These are phyloP conservation scores for Chenopodium suecicum DNA, from an alignment of 148 eudicot genomes.

Conservation along the genomic window DNA sequence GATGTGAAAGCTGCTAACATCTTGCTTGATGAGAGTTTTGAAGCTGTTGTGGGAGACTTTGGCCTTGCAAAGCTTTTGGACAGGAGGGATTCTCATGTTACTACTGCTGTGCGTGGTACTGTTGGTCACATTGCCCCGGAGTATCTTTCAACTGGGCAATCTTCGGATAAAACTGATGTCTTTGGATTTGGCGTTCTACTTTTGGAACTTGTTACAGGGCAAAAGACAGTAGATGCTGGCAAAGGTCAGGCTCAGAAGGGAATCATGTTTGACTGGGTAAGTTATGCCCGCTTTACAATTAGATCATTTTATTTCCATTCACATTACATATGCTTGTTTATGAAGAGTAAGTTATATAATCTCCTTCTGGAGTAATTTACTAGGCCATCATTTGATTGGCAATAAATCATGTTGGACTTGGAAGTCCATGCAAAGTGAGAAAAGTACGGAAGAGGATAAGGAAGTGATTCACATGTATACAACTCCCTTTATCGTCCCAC, in stretches of 20 bases:
- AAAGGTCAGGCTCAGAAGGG: conserved; percentile 84
- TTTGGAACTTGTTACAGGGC: conserved; percentile 89
- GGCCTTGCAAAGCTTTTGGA: conserved; percentile 97
- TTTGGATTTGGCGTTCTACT: conserved; percentile 90
- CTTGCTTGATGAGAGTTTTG: conserved; percentile 77
- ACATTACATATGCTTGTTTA: not conserved
- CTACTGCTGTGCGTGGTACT: conserved; percentile 96
- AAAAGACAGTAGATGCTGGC: conserved; percentile 64
- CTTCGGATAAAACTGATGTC: conserved; percentile 92
- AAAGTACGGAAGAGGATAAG: too few species aligned
- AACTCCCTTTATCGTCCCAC: too few species aligned
- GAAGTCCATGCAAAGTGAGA: too few species aligned
- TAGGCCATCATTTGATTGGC: too few species aligned
- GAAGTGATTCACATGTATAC: too few species aligned
- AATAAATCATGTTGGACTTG: too few species aligned
- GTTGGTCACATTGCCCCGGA: conserved; percentile 95
- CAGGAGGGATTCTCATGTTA: conserved; percentile 80
- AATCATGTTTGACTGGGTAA: conserved; percentile 79
- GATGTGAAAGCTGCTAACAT: conserved; percentile 97
- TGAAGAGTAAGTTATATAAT: not conserved
- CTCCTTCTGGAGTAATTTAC: too few species aligned
- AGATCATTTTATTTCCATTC: not conserved
- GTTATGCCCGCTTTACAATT: not conserved
- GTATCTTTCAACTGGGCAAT: conserved; percentile 93
- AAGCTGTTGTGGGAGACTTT: conserved; percentile 97